Evolutionary conservation across 2,329 filamentous ascomycete genomes (phyloP).

Genomic region (Aspergillus versicolor): DNA sequence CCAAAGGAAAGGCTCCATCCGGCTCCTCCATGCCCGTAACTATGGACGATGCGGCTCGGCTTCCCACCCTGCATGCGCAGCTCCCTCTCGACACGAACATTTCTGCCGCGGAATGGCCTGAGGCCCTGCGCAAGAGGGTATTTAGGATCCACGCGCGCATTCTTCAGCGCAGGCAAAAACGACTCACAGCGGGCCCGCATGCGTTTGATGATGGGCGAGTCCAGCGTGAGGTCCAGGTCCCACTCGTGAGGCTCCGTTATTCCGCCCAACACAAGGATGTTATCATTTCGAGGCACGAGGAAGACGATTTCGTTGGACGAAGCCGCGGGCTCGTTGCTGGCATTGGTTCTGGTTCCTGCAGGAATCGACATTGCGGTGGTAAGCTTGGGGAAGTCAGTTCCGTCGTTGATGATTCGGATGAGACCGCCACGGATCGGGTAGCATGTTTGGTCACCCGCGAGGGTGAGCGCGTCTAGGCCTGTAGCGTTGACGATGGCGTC

Average conservation of each 20-base stretch:
- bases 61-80: slow-evolving; percentile 12
- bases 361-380: slow-evolving; percentile 42
- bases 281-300: slow-evolving; percentile 13
- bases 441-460: background rate
- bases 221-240: slow-evolving; percentile 39
- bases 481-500: slow-evolving; percentile 5
- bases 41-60: slow-evolving; percentile 4
- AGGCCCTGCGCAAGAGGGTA: slow-evolving; percentile 47
- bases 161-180: slow-evolving; percentile 43
- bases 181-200: slow-evolving; percentile 47
- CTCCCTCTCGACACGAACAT: slow-evolving; percentile 48
- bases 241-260: slow-evolving; percentile 6
- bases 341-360: background rate
- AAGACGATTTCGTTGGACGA: slow-evolving; percentile 8
- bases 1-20: slow-evolving; percentile 2
- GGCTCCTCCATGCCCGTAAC: background rate
- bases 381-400: slow-evolving; percentile 43
- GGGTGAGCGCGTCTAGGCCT: background rate
- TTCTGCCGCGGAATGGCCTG: slow-evolving; percentile 40
- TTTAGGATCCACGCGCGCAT: slow-evolving; percentile 40
- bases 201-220: slow-evolving; percentile 39
- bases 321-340: background rate
- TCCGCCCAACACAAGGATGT: slow-evolving; percentile 10
- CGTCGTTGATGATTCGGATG: slow-evolving; percentile 40
- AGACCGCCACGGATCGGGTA: slow-evolving; percentile 5